A percentile compares a stretch with the other conserved stretches of the same genome.
Evolutionary conservation across 2,329 filamentous ascomycete species (phyloP).

Genomic region (Aspergillus pseudotamarii): DNA sequence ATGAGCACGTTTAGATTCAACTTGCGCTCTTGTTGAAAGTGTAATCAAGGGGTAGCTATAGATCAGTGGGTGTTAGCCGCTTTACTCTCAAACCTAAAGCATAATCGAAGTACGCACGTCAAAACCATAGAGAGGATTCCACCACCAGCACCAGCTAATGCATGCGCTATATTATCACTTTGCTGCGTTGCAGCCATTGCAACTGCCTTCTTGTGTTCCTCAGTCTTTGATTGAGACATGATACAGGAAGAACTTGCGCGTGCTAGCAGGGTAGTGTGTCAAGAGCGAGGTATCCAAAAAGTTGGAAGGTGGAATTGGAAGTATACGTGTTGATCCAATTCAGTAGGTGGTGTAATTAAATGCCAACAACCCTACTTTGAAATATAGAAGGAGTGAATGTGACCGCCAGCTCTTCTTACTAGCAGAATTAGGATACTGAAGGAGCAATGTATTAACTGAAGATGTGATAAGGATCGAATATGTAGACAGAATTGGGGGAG

Average conservation of each 20-base stretch:
- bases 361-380: background rate
- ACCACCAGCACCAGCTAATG: slow-evolving; percentile 87
- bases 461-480: background rate
- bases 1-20: slow-evolving; percentile 92
- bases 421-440: background rate
- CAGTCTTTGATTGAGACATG: slow-evolving; percentile 45
- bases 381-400: background rate
- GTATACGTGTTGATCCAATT: background rate
- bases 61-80: slow-evolving; percentile 11
- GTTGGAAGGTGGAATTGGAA: background rate
- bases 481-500: background rate
- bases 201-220: slow-evolving; percentile 39
- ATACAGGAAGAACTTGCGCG: slow-evolving; percentile 7
- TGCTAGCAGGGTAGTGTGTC: background rate
- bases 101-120: slow-evolving; percentile 62
- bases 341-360: background rate
- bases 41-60: slow-evolving; percentile 91
- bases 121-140: slow-evolving; percentile 94
- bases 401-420: background rate
- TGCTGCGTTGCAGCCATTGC: slow-evolving; percentile 70
- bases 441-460: background rate
- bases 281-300: slow-evolving; percentile 5
- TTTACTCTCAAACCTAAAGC: slow-evolving; percentile 2
- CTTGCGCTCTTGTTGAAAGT: slow-evolving; percentile 93
- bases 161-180: slow-evolving; percentile 96